These are phyloP conservation scores for Albatrellus ellisii DNA, from an alignment of 768 basidiomycete genomes.

Conservation along the genomic window DNA sequence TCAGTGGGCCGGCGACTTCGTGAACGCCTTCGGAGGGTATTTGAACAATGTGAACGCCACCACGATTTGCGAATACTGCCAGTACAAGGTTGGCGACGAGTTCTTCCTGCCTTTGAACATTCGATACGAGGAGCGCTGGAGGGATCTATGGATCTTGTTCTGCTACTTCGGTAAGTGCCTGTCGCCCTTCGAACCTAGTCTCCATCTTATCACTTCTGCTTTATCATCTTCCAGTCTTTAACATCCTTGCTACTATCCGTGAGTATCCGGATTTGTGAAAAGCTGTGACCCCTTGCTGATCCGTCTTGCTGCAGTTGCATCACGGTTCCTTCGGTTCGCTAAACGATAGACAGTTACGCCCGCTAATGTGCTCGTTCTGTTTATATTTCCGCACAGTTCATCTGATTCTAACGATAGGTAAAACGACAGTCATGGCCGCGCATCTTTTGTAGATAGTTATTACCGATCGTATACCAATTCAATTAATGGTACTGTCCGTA, in stretches of 20 bases:
- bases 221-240: slow-evolving; percentile 36
- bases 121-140: slow-evolving; percentile 44
- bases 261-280: slow-evolving; percentile 15
- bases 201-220: not conserved
- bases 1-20: slow-evolving; percentile 60
- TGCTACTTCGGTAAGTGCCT: slow-evolving; percentile 38
- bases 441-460: too few relatives aligned
- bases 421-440: too few relatives aligned
- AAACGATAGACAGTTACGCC: slow-evolving; percentile 12
- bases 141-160: slow-evolving; percentile 56
- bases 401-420: too few relatives aligned
- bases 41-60: slow-evolving; percentile 54
- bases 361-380: too few relatives aligned
- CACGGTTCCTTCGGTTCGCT: slow-evolving; percentile 36
- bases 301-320: slow-evolving; percentile 40
- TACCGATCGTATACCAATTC: too few relatives aligned
- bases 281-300: too few relatives aligned
- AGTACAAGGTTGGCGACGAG: slow-evolving; percentile 54
- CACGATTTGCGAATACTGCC: slow-evolving; percentile 57
- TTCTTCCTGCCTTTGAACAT: slow-evolving; percentile 63
- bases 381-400: too few relatives aligned
- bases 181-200: not conserved
- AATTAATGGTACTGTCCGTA: too few relatives aligned
- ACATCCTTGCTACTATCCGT: slow-evolving; percentile 47
- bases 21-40: slow-evolving; percentile 53